Conservation (phyloP, 169 alveolate species). For the Eimeria falciformis region DNA sequence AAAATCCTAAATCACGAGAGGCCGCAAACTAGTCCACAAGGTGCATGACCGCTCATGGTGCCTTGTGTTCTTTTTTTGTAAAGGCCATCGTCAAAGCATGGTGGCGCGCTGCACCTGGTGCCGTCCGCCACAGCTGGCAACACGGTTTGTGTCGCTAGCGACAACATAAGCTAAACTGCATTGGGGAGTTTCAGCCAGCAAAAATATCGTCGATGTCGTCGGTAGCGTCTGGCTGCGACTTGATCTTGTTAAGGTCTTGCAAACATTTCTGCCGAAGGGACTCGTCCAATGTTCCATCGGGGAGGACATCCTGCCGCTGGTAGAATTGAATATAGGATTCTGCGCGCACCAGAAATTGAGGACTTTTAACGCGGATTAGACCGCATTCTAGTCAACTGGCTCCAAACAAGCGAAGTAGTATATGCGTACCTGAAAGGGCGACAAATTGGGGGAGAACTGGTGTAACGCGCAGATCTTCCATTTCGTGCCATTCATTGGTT, state of each 20-base stretch:
- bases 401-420: neutral
- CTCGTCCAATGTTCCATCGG: conserved; percentile 78
- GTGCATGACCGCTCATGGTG: too few species aligned
- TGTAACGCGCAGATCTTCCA: conserved; percentile 96
- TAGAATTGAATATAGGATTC: conserved; percentile 79
- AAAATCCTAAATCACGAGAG: too few species aligned
- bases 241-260: conserved; percentile 37
- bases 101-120: too few species aligned
- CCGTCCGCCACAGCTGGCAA: neutral
- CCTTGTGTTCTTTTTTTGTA: too few species aligned
- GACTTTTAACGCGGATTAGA: neutral
- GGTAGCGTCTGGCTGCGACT: conserved; percentile 20
- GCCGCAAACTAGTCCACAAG: too few species aligned
- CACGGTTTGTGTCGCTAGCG: neutral
- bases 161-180: neutral
- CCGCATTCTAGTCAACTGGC: too few species aligned
- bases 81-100: too few species aligned
- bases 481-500: conserved; percentile 97
- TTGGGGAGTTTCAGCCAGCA: conserved; percentile 17
- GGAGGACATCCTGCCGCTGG: conserved; percentile 76
- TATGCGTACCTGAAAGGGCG: conserved; percentile 84
- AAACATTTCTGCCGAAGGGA: conserved; percentile 34
- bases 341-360: neutral
- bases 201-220: conserved; percentile 72
- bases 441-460: conserved; percentile 97